A percentile compares a stretch with the other conserved stretches of the same genome.
Evolutionary conservation across 1,139 yeast species (phyloP).

Genomic region (Wickerhamomyces sp.): DNA sequence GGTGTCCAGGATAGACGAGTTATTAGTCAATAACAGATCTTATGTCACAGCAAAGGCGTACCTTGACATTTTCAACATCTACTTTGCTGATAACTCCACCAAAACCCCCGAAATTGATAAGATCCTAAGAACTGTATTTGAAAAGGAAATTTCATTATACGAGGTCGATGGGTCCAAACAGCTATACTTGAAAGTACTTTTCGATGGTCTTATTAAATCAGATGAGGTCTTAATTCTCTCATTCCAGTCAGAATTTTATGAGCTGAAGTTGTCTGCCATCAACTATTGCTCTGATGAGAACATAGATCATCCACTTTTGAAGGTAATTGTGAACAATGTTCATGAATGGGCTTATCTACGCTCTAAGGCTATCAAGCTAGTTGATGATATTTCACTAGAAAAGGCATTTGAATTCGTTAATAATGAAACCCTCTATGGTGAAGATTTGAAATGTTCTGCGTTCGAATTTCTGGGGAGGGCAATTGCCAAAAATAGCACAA

Average conservation of each 20-base stretch:
- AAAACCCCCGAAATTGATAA: conserved; percentile 5
- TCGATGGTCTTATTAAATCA: conserved; percentile 25
- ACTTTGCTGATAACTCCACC: neutral
- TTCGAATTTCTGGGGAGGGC: conserved; percentile 47
- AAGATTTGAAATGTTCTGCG: conserved; percentile 42
- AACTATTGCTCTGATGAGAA: conserved; percentile 22
- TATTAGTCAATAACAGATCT: conserved; percentile 27
- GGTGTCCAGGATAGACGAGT: conserved; percentile 15
- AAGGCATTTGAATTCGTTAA: conserved; percentile 20
- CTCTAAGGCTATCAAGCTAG: conserved; percentile 14
- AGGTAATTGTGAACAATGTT: conserved; percentile 15
- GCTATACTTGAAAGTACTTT: conserved; percentile 34
- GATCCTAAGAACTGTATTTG: conserved; percentile 28
- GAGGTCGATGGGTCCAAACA: conserved; percentile 43
- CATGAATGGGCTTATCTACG: conserved; percentile 15
- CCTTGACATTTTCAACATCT: conserved; percentile 27
- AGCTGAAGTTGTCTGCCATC: conserved; percentile 45
- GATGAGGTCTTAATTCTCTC: conserved; percentile 29
- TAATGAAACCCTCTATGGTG: conserved; percentile 29
- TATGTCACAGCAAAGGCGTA: conserved; percentile 35
- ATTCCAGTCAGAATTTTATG: conserved; percentile 38
- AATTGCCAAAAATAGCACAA: conserved; percentile 23
- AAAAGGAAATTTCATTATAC: conserved; percentile 17
- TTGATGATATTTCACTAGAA: conserved; percentile 14
- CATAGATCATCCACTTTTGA: conserved; percentile 9